A percentile compares a stretch with the other conserved stretches of the same genome.
These are phyloP conservation scores for Neofusicoccum kwambonambiense DNA, from an alignment of 2,329 filamentous ascomycete genomes.

Conservation along the genomic window DNA sequence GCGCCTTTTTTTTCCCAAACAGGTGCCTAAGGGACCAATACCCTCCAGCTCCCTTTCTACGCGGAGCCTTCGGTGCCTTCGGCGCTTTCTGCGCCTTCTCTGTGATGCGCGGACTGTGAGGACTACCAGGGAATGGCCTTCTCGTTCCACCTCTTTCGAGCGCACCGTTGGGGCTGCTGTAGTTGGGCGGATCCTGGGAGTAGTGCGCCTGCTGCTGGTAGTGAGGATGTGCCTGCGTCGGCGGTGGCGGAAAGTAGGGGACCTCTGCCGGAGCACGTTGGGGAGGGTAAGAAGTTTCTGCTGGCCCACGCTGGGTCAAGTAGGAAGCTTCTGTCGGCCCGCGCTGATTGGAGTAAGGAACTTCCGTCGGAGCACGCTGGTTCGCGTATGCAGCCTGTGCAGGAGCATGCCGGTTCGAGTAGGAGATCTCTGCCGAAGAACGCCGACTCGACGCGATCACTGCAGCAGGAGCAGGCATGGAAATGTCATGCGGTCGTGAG, in stretches of 20 bases:
- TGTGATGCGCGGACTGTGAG: not conserved
- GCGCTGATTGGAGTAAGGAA: not conserved
- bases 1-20: not conserved
- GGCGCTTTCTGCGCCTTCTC: not conserved
- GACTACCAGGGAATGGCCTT: constrained; percentile 10
- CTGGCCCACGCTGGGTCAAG: not conserved
- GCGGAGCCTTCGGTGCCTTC: constrained; percentile 7
- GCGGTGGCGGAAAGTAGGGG: constrained; percentile 17
- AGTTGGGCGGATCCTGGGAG: not conserved
- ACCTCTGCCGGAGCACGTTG: not conserved
- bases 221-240: not conserved
- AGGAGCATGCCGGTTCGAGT: not conserved
- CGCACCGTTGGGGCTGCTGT: not conserved
- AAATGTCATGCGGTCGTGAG: constrained; percentile 8
- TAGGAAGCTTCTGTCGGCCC: not conserved
- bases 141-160: constrained; percentile 6
- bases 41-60: constrained; percentile 12
- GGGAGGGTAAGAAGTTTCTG: not conserved
- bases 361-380: not conserved
- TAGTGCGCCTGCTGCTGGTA: constrained; percentile 4
- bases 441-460: not conserved
- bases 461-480: constrained; percentile 4
- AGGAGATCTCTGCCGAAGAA: not conserved
- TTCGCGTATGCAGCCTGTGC: not conserved
- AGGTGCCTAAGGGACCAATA: constrained; percentile 3